These are phyloP conservation scores for Hanseniaspora uvarum DNA, from an alignment of 1,139 yeast species.

Conservation along the genomic window DNA sequence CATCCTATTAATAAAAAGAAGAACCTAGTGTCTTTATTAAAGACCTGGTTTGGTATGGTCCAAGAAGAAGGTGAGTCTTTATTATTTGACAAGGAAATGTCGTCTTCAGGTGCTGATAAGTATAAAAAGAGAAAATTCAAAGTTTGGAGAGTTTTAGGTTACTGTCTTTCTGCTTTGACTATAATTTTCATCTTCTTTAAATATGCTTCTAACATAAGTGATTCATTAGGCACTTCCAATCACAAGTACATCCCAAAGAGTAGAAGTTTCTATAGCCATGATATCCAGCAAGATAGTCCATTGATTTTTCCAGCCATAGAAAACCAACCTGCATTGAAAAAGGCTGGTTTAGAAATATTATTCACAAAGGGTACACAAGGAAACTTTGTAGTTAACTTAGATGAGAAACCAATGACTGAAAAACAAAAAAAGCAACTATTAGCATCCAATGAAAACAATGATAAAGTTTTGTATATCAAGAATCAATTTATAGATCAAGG, in stretches of 20 bases:
- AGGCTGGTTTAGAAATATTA: slow-evolving; percentile 43
- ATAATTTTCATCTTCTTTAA: background rate
- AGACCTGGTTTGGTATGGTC: slow-evolving; percentile 6
- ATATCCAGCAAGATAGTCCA: slow-evolving; percentile 41
- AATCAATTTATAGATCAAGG: slow-evolving; percentile 57
- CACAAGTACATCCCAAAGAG: slow-evolving; percentile 25
- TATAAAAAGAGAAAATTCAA: slow-evolving; percentile 3
- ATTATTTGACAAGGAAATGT: slow-evolving; percentile 15
- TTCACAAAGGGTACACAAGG: slow-evolving; percentile 39
- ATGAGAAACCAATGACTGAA: slow-evolving; percentile 36
- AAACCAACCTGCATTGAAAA: slow-evolving; percentile 49
- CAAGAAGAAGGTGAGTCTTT: slow-evolving; percentile 9
- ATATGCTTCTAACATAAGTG: background rate
- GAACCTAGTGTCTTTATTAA: background rate
- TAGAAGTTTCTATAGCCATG: slow-evolving; percentile 37
- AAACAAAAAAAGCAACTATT: slow-evolving; percentile 31
- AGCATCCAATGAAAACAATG: slow-evolving; percentile 34
- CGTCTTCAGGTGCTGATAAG: slow-evolving; percentile 5
- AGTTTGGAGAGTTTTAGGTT: slow-evolving; percentile 6
- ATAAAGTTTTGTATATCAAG: slow-evolving; percentile 38
- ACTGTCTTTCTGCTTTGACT: background rate
- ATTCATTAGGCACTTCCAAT: background rate
- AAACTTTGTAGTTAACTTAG: slow-evolving; percentile 39
- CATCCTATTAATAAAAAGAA: background rate
- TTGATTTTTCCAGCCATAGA: slow-evolving; percentile 61